Evolutionary conservation across 805 yeast genomes (phyloP).

Genomic region (Saccharomycopsis sp.): DNA sequence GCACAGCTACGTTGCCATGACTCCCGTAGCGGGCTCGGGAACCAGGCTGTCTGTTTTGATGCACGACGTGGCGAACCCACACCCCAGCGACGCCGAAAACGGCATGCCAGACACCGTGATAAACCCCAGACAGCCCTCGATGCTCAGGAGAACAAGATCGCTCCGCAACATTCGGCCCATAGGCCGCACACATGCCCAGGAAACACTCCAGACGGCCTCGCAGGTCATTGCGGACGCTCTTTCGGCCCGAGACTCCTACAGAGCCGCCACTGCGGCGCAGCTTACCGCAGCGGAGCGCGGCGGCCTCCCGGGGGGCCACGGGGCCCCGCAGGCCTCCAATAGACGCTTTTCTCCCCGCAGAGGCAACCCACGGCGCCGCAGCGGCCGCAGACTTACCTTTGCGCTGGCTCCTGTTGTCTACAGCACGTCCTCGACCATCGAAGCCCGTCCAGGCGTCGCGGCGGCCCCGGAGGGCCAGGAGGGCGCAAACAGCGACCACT

Average conservation of each 20-base stretch:
- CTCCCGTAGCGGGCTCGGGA: no score
- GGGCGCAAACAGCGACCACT: background rate
- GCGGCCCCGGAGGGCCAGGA: background rate
- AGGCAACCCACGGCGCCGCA: background rate
- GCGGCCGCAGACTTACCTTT: background rate
- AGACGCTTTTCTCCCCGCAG: background rate
- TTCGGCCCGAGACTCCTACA: background rate
- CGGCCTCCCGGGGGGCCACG: no score
- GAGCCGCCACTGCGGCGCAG: background rate
- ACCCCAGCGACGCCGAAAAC: no score
- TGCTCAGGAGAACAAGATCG: background rate
- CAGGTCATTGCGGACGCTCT: background rate
- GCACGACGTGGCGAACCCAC: no score
- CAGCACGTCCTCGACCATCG: no score
- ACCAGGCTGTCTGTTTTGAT: no score
- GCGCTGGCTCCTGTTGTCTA: background rate
- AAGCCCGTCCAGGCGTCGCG: background rate
- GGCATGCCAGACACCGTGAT: background rate
- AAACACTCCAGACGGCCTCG: no score
- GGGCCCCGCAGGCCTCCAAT: background rate
- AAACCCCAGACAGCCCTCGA: background rate
- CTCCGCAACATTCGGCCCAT: background rate
- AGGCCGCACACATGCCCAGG: background rate
- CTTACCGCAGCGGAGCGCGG: no score
- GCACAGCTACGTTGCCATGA: background rate